These are phyloP conservation scores for Diplodia mutila DNA, from an alignment of 2,329 filamentous ascomycete species.

Conservation along the genomic window DNA sequence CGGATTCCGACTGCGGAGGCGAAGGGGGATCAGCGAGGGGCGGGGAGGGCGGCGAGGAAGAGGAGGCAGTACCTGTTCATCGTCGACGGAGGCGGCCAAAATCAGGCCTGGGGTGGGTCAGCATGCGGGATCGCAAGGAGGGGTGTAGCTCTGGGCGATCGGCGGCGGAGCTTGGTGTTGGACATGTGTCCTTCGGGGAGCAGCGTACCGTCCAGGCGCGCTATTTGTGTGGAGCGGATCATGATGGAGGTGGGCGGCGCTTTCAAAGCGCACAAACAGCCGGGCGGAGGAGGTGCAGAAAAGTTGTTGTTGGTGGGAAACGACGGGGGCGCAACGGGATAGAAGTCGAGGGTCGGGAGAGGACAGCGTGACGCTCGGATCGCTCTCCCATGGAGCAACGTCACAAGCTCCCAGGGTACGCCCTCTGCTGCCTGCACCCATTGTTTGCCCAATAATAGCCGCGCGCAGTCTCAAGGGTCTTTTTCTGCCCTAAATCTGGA, in stretches of 20 bases:
- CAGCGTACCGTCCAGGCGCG: constrained; percentile 79
- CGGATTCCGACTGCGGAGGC: constrained; percentile 62
- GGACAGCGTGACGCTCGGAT: constrained; percentile 19
- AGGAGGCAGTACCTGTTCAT: constrained; percentile 65
- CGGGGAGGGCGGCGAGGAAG: not conserved
- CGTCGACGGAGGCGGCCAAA: constrained; percentile 92
- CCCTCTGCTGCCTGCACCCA: constrained; percentile 5
- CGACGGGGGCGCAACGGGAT: not conserved
- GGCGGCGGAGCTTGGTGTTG: constrained; percentile 21
- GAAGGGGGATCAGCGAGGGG: constrained; percentile 28
- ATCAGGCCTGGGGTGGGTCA: constrained; percentile 71
- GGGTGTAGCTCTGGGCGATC: constrained; percentile 11
- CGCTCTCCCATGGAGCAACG: constrained; percentile 2
- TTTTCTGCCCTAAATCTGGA: too few species aligned
- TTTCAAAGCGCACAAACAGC: constrained; percentile 18
- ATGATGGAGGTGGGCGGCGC: constrained; percentile 49
- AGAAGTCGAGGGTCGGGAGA: not conserved
- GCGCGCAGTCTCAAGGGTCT: not conserved
- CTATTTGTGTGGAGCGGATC: constrained; percentile 94
- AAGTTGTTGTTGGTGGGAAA: not conserved
- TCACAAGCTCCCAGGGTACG: not conserved
- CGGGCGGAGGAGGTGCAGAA: not conserved
- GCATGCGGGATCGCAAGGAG: constrained; percentile 21
- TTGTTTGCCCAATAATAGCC: not conserved
- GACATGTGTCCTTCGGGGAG: constrained; percentile 24